Conservation (phyloP, 1,139 yeast species). For the Pichia cactophila region DNA sequence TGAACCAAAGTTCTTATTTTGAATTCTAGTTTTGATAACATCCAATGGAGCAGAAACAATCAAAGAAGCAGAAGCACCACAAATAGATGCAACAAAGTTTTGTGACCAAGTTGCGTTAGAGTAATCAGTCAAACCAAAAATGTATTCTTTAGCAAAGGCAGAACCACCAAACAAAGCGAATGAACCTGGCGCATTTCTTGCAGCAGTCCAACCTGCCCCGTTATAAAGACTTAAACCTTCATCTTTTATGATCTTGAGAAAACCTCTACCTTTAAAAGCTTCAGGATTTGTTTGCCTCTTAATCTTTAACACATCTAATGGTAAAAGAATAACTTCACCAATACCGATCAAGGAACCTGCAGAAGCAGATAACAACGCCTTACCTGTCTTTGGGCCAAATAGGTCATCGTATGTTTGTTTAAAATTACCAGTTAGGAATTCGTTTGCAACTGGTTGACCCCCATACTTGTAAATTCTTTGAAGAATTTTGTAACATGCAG, state of each 20-base stretch:
- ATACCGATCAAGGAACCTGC: constrained; percentile 97
- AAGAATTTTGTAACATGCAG: constrained; percentile 92
- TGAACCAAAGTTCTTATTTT: constrained; percentile 90
- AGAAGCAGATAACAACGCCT: constrained; percentile 91
- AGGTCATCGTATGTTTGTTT: constrained; percentile 59
- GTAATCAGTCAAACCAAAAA: constrained; percentile 80
- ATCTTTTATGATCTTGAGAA: constrained; percentile 72
- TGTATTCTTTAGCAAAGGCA: constrained; percentile 96
- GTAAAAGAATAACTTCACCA: constrained; percentile 93
- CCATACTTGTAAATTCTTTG: constrained; percentile 99
- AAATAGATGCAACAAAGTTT: constrained; percentile 91
- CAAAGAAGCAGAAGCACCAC: constrained; percentile 95
- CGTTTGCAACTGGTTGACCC: constrained; percentile 98
- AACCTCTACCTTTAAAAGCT: constrained; percentile 95
- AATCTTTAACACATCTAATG: constrained; percentile 92
- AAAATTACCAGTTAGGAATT: constrained; percentile 73
- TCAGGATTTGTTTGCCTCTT: constrained; percentile 99
- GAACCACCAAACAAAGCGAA: constrained; percentile 97
- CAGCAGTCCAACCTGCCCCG: constrained; percentile 99
- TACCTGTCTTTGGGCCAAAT: constrained; percentile 93
- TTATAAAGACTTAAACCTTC: constrained; percentile 85
- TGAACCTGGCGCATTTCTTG: constrained; percentile 98
- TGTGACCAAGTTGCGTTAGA: constrained; percentile 90
- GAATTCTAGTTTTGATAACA: constrained; percentile 97
- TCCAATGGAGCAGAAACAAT: constrained; percentile 97